Percentiles rank a stretch among this genome's conserved stretches.
Evolutionary conservation across 140 eudicot species (phyloP).

Genomic region (Cichorium intybus): DNA sequence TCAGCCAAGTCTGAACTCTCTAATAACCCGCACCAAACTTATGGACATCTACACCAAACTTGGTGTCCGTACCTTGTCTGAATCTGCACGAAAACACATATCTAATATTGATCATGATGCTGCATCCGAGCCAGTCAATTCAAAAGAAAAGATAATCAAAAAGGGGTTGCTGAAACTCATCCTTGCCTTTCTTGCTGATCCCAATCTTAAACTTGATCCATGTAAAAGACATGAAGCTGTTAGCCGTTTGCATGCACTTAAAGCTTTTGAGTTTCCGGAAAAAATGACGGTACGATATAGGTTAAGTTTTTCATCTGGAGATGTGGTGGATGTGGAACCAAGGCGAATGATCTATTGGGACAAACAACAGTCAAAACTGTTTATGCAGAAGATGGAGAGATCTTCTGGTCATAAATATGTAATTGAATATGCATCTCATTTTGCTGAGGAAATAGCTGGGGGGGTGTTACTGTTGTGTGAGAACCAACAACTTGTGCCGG

Average conservation of each 20-base stretch:
- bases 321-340: slow-evolving; percentile 25
- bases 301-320: slow-evolving; percentile 31
- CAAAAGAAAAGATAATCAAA: slow-evolving; percentile 26
- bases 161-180: slow-evolving; percentile 43
- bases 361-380: slow-evolving; percentile 22
- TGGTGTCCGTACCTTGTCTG: slow-evolving; percentile 44
- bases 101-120: slow-evolving; percentile 20
- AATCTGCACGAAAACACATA: slow-evolving; percentile 28
- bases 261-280: slow-evolving; percentile 26
- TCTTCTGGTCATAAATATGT: neutral
- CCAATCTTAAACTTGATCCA: slow-evolving; percentile 22
- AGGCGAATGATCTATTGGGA: slow-evolving; percentile 46
- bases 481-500: slow-evolving; percentile 29
- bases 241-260: slow-evolving; percentile 20
- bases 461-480: slow-evolving; percentile 47
- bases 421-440: neutral
- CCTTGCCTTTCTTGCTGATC: too few relatives aligned
- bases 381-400: slow-evolving; percentile 27
- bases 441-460: slow-evolving; percentile 34
- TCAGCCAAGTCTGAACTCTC: slow-evolving; percentile 12
- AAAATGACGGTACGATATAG: slow-evolving; percentile 28
- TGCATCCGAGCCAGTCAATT: slow-evolving; percentile 10
- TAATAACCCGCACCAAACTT: slow-evolving; percentile 29
- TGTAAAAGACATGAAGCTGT: slow-evolving; percentile 34
- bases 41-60: too few relatives aligned